phyloP scores from a whole-genome alignment of 371 early-diverging fungal species.

The Choanephora cucurbitarum region DNA sequence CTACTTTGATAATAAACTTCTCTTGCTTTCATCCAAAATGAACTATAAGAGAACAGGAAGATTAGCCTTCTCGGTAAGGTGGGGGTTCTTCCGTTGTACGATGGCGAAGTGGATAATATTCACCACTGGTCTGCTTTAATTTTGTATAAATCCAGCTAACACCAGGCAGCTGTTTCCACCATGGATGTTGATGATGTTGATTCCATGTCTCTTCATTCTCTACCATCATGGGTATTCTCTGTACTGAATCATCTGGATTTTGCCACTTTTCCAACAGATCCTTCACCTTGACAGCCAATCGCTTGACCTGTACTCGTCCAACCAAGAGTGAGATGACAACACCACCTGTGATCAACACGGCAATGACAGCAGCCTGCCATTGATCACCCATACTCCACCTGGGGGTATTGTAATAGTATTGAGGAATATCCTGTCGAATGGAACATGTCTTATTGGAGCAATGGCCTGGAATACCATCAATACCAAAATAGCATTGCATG shows the following conservation, averaged over 20 bases:
- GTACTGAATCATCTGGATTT: slow-evolving; percentile 18
- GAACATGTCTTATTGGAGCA: slow-evolving; percentile 40
- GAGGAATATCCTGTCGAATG: slow-evolving; percentile 37
- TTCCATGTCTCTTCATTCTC: slow-evolving; percentile 29
- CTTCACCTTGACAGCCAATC: slow-evolving; percentile 24
- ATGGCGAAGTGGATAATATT: slow-evolving; percentile 31
- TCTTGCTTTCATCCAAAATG: no score
- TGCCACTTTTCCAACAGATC: slow-evolving; percentile 38
- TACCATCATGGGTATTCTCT: background rate
- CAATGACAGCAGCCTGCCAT: slow-evolving; percentile 38
- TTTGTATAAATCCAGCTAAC: slow-evolving; percentile 38
- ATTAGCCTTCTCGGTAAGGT: slow-evolving; percentile 32
- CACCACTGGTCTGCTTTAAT: slow-evolving; percentile 18
- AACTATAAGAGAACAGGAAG: no score
- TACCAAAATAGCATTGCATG: slow-evolving; percentile 45
- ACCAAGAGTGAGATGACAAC: slow-evolving; percentile 30
- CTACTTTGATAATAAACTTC: no score
- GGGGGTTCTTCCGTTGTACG: slow-evolving; percentile 37
- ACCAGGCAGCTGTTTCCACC: slow-evolving; percentile 46
- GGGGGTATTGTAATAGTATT: slow-evolving; percentile 33
- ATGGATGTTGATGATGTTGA: slow-evolving; percentile 17
- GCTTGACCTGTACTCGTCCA: slow-evolving; percentile 37
- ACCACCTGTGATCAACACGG: slow-evolving; percentile 39
- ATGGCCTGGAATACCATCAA: slow-evolving; percentile 43
- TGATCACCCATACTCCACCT: slow-evolving; percentile 49